Base-by-base conservation (phyloP, 2,329 filamentous ascomycete genomes). In the Diaporthe citrichinensis region DNA sequence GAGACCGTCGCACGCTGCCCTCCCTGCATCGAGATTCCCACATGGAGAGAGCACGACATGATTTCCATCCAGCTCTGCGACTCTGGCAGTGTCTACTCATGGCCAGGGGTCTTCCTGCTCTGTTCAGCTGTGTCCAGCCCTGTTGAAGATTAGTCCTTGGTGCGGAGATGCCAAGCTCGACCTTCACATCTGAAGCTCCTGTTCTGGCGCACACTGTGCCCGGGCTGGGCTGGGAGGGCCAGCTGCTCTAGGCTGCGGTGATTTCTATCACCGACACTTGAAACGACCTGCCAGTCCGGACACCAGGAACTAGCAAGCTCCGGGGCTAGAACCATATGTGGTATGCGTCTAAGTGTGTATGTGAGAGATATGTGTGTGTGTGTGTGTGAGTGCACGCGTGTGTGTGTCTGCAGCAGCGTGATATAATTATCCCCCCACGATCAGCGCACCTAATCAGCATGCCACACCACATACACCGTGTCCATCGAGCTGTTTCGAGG, bases 11-110 rank as follows among this genome's bases (percentile, higher is more conserved):
- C 62, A 67, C 31, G 62, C 44, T 51, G 44, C 44, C 44, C 62
- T 67, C 62, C 44, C 44, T 67, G 62, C 62, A 67, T 67, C 62
- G 62, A 67, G 62, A 67, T 67, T 67, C 62, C 31, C 44, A 67
- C 28, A 51, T 65, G 62, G 20, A 36, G 20, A 36, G 28, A 31
- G n/a, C 28, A 49, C 44, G 61, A 36, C 44, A 41, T 51, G 25
- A 49, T 23, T 23, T 23, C 12, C 58, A 31, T 44, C 59, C 25
- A 46, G 61, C 61, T 46, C 39, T 31, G 25, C 59, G 41, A 46
- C 59, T 34, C 41, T 44, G 15, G 14, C 4, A 25, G 49, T 53
- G n/a, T 53, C 49, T 53, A 9, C 23, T 25, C 23, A n/a, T 5
- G 28, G 39, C 39, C 39, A 20, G 41, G 31, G 39, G 15, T 46